A percentile compares a stretch with the other conserved stretches of the same genome.
Evolutionary conservation across 768 basidiomycete genomes (phyloP).

Genomic region (Scleroderma bovista): DNA sequence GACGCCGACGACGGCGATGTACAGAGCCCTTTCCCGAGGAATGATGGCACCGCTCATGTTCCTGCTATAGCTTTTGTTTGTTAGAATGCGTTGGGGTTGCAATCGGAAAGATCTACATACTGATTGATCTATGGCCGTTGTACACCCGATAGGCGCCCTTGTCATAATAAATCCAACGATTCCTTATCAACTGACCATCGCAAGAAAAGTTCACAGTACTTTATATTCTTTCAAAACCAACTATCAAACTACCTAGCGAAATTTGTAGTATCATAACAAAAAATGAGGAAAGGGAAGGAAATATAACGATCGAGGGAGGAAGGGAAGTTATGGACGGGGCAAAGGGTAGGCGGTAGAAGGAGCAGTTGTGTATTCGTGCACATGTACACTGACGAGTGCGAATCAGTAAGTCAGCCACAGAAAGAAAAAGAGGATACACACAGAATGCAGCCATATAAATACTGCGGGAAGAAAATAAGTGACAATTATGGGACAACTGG

Average conservation of each 20-base stretch:
- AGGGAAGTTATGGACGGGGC: constrained; percentile 7
- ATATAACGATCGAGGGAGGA: constrained; percentile 19
- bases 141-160: neutral
- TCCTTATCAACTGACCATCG: no score
- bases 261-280: constrained; percentile 29
- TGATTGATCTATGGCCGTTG: no score
- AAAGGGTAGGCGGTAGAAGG: neutral
- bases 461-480: neutral
- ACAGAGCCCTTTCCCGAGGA: constrained; percentile 27
- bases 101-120: no score
- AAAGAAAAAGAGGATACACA: neutral
- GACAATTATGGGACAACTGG: constrained; percentile 19
- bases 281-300: constrained; percentile 11
- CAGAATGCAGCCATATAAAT: neutral
- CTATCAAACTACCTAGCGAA: neutral
- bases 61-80: neutral
- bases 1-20: constrained; percentile 81
- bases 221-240: neutral
- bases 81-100: neutral
- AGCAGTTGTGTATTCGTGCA: neutral
- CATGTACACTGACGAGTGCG: neutral
- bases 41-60: constrained; percentile 12
- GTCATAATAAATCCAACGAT: neutral
- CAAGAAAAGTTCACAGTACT: no score
- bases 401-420: neutral